Percentiles rank a stretch among this genome's conserved stretches.
Evolutionary conservation across 2,329 filamentous ascomycete genomes (phyloP).

Genomic region (Ophiosphaerella herpotricha): DNA sequence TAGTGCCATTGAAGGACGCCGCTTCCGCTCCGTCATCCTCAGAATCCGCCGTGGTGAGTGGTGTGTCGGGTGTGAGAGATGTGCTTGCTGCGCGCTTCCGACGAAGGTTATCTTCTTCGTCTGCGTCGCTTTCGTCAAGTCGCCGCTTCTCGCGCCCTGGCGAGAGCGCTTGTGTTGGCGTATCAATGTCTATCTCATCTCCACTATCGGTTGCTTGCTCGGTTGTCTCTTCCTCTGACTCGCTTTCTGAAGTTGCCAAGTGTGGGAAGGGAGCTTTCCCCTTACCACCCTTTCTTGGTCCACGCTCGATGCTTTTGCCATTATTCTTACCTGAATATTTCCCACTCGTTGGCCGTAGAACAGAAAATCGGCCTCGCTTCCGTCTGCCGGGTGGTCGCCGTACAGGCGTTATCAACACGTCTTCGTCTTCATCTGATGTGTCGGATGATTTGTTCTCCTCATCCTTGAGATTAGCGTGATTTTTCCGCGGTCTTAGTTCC

Average conservation of each 20-base stretch:
- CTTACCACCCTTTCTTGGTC: constrained; percentile 24
- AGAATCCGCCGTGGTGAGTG: constrained; percentile 19
- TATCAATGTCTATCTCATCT: constrained; percentile 36
- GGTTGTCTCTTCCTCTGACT: constrained; percentile 16
- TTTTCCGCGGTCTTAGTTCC: constrained; percentile 35
- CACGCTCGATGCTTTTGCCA: constrained; percentile 21
- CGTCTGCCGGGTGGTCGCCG: constrained; percentile 21
- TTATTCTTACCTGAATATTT: constrained; percentile 43
- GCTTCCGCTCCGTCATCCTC: constrained; percentile 18
- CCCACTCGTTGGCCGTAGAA: constrained; percentile 41
- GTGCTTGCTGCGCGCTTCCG: constrained; percentile 36
- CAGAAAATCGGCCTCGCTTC: constrained; percentile 39
- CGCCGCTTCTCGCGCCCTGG: constrained; percentile 37
- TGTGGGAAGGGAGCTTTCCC: constrained; percentile 23
- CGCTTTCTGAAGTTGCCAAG: constrained; percentile 17
- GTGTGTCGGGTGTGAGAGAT: constrained; percentile 25
- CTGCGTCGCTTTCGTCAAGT: constrained; percentile 15
- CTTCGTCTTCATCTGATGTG: constrained; percentile 27
- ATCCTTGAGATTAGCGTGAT: constrained; percentile 27
- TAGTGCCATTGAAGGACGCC: constrained; percentile 5
- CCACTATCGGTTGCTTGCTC: constrained; percentile 10
- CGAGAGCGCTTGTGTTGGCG: constrained; percentile 33
- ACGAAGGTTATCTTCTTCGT: constrained; percentile 20
- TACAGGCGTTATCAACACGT: constrained; percentile 24
- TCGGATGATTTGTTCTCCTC: constrained; percentile 29